Base-by-base conservation (phyloP, 2,329 filamentous ascomycete species). In the Trichoderma hamatum region DNA sequence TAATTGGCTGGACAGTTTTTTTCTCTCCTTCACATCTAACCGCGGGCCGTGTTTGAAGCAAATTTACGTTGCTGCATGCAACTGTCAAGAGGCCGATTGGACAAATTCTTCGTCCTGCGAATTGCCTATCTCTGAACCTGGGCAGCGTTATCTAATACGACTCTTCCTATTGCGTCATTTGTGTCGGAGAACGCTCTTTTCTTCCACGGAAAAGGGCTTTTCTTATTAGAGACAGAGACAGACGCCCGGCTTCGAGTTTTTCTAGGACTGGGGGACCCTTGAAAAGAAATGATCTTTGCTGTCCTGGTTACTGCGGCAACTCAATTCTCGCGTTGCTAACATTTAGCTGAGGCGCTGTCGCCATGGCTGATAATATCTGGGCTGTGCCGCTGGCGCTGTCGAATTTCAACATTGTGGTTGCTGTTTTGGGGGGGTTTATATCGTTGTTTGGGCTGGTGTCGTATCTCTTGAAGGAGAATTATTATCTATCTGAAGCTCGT, bases 401-500 rank as follows among this genome's bases (percentile, higher is more conserved):
- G 72, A 91, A 94, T 78, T 97, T 97, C 84, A 96, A 97, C 80
- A 91, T 96, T 72, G 87, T 94, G 67, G 89, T 92, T 76, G 90
- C 92, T 65, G 87, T 92, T 9, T 80, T 97, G 14, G 94, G 94
- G 16, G 94, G 92, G 1, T 97, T 96, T 81, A 89, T 97, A 71
- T 93, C 92, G 0, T 73, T 96, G n/a, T 97, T 97, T 76, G 94
- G 93, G 3, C 82, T 97, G 54, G 93, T 97, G 0, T 97, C 93
- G 0, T 97, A 94, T 76, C 85, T 97, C 21, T 85, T 92, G 76
- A 97, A 97, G 77, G 94, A 97, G 81, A 91, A 89, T 69, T 95
- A 92, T 77, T 97, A 97, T 78, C 85, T 97, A 1, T 97, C 93
- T 1, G 94, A 97, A 85, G 92, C 94, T 65, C 83, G 93, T 95